Evolutionary conservation across 2,329 filamentous ascomycete species (phyloP), one percentile per base, ranked within the genome.

Genomic region (Fusarium sp.): DNA sequence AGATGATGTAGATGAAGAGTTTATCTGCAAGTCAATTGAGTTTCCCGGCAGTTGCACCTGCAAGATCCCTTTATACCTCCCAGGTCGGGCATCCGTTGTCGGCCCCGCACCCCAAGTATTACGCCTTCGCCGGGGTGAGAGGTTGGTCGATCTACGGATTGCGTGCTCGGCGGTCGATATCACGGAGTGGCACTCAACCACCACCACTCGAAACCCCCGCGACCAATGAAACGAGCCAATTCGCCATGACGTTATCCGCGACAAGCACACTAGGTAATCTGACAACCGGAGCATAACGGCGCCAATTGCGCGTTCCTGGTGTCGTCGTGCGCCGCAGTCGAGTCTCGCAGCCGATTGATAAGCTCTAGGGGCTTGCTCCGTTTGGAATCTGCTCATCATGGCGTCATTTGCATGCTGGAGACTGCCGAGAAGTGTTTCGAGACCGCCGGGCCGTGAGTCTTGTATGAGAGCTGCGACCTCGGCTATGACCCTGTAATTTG

Each of bases 111-210:
- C 23, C 61, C 14, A 63, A 56, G 58, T 20, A 73, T 79, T 76
- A 73, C 77, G 76, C 71, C 74, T 78, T 78, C 67, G 74, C 50
- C 41, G 45, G 54, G 27, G 37, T 27, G 52, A 63, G 35, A 67
- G 57, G 63, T 71, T 73, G 71, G 70, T 66, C 23, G 66, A 68
- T 52, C 64, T 32, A 32, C 48, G 57, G 67, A 79, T 79, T 79
- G 77, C 77, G 77, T 79, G 77, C 77, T 79, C 37, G 50, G 62
- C 32, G 67, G 41, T 64, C 59, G 20, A 71, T 76, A 79, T 79
- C 76, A 78, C 77, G 77, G 75, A 79, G 77, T 79, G 57, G 67
- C 72, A 67, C 70, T 64, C 65, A 58, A 68, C 68, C 57, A 58
- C 68, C 67, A 76, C 71, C 39, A 32, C 58, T 67, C 67, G 68